Conservation (phyloP, 108 stramenopile species). For the Cyclotella atomus region DNA sequence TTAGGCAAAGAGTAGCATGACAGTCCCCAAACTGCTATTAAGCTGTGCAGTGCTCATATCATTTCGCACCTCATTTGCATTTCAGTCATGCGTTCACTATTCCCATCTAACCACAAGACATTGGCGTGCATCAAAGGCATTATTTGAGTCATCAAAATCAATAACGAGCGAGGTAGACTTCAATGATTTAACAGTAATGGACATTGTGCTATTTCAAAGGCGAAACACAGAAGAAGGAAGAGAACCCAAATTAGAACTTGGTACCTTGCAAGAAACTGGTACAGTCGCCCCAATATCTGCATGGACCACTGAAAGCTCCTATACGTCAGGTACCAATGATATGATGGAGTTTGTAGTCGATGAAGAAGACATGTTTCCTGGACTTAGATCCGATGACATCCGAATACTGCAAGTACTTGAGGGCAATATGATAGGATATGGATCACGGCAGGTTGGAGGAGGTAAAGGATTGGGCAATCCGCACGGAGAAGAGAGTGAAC, state of each 20-base stretch:
- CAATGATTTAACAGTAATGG: slow-evolving; percentile 37
- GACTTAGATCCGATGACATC: slow-evolving; percentile 28
- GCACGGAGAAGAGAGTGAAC: slow-evolving; percentile 86
- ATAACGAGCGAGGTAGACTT: slow-evolving; percentile 17
- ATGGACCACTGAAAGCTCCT: slow-evolving; percentile 73
- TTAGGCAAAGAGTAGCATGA: too few species aligned
- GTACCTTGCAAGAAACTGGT: slow-evolving; percentile 76
- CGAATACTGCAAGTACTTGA: slow-evolving; percentile 29
- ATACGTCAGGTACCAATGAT: slow-evolving; percentile 36
- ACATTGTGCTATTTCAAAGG: slow-evolving; percentile 39
- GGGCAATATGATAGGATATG: slow-evolving; percentile 60
- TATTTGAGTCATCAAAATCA: background rate
- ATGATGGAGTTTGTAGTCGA: slow-evolving; percentile 78
- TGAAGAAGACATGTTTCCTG: slow-evolving; percentile 69
- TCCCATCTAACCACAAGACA: too few species aligned
- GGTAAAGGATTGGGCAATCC: slow-evolving; percentile 81
- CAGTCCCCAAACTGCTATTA: too few species aligned
- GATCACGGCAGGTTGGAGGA: slow-evolving; percentile 73
- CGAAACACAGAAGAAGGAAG: slow-evolving; percentile 2
- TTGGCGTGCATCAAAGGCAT: background rate
- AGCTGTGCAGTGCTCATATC: too few species aligned
- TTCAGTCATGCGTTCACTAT: background rate
- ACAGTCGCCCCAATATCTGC: slow-evolving; percentile 64
- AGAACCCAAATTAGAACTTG: slow-evolving; percentile 44
- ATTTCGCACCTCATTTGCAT: background rate